Evolutionary conservation across 2,329 filamentous ascomycete species (phyloP), one percentile per base, ranked within the genome.

Genomic region (Bipolaris sorokiniana): DNA sequence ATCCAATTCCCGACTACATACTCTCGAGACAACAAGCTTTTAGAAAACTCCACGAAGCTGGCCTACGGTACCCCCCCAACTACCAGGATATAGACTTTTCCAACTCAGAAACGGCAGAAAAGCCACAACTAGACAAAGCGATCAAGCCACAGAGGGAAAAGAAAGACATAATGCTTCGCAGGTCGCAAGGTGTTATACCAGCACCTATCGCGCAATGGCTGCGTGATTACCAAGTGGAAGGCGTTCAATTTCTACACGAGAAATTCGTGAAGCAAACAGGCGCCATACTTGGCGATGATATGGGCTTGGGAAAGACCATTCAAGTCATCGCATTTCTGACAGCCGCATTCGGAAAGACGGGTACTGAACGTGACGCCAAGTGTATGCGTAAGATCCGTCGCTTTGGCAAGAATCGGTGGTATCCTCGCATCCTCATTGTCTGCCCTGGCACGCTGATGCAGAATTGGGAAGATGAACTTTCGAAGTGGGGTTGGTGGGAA

Each of bases 261-360:
- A 84, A 91, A 20, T 98, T 98, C 71, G 89, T 97, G 3, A 94
- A 91, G 64, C 95, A 99, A 70, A 89, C 89, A 66, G 95, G 95
- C 1, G 92, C 90, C 1, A 90, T 99, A 20, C 82, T 99, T 0
- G 93, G 94, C 3, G 95, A 99, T 71, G 95, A 99, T 70, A 99
- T 99, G 95, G 95, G 95, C 18, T 78, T 99, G 31, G 95, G 95
- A 0, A 99, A 99, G 77, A 99, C 95, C 0, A 91, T 99, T 2
- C 95, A 99, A 75, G 91, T 99, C 23, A 95, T 92, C 55, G 90
- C 93, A 0, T 98, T 99, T 64, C 80, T 99, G 20, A 91, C 92
- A 0, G 92, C 88, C 1, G 93, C 92, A 0, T 99, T 97, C 73
- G 95, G 95, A 7, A 99, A 99, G 78, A 96, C 90, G 0, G 94